phyloP scores from a whole-genome alignment of 2,329 filamentous ascomycete species.

The Nigrospora osmanthi region DNA sequence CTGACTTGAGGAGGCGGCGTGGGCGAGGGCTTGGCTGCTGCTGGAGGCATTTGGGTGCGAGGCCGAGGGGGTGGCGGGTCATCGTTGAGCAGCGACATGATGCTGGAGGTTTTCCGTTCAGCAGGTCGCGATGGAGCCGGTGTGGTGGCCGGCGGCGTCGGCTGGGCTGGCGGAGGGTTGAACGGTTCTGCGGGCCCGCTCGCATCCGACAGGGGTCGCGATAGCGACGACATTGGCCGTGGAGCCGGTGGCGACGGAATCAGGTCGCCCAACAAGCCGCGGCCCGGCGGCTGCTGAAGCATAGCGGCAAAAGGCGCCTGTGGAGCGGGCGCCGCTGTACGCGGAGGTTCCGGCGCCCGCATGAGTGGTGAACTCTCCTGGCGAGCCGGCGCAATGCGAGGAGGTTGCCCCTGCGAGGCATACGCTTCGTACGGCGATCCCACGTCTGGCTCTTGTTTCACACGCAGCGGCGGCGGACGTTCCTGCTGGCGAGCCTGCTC shows the following conservation, averaged over 20 bases:
- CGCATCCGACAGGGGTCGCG: slow-evolving; percentile 19
- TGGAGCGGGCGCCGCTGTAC: slow-evolving; percentile 23
- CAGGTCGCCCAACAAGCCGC: slow-evolving; percentile 31
- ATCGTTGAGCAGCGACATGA: slow-evolving; percentile 57
- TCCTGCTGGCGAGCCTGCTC: slow-evolving; percentile 21
- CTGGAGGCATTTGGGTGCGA: slow-evolving; percentile 41
- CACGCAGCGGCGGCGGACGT: slow-evolving; percentile 20
- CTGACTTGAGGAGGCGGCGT: slow-evolving; percentile 41
- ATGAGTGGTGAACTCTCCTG: slow-evolving; percentile 31
- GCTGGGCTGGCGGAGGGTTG: slow-evolving; percentile 23
- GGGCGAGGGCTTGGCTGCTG: slow-evolving; percentile 31
- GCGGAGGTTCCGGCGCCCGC: slow-evolving; percentile 34
- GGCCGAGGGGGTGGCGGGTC: slow-evolving; percentile 39
- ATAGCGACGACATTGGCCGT: slow-evolving; percentile 20
- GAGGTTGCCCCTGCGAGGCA: slow-evolving; percentile 26
- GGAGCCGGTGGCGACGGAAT: slow-evolving; percentile 31
- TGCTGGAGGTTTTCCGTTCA: slow-evolving; percentile 53
- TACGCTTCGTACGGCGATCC: slow-evolving; percentile 38
- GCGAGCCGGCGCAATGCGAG: slow-evolving; percentile 29
- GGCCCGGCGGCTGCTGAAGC: slow-evolving; percentile 30
- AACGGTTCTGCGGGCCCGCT: slow-evolving; percentile 21
- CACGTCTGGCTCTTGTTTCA: slow-evolving; percentile 45
- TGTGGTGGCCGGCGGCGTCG: slow-evolving; percentile 30
- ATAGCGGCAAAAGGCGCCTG: slow-evolving; percentile 26
- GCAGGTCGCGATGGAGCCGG: slow-evolving; percentile 30